These are phyloP conservation scores for Fusarium secorum DNA, from an alignment of 2,329 filamentous ascomycete genomes.

Conservation along the genomic window DNA sequence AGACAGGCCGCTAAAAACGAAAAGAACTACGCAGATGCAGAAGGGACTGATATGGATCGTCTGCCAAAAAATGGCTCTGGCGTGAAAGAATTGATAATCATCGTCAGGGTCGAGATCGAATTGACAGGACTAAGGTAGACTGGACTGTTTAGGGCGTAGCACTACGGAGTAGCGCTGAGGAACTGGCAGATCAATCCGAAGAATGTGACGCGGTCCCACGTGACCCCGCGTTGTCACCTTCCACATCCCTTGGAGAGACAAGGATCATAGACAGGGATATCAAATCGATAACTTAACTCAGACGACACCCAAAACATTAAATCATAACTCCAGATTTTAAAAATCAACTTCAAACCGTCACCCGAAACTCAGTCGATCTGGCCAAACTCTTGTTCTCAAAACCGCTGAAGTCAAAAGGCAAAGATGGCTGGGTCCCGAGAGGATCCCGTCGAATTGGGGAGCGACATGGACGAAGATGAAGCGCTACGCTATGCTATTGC, in stretches of 20 bases:
- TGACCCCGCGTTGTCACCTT: slow-evolving; percentile 37
- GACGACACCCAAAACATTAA: slow-evolving; percentile 9
- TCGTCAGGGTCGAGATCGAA: not conserved
- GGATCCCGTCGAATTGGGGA: slow-evolving; percentile 40
- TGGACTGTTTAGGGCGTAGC: not conserved
- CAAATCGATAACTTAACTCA: slow-evolving; percentile 19
- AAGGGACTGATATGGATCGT: not conserved
- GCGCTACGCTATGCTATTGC: slow-evolving; percentile 68
- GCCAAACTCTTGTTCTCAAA: slow-evolving; percentile 8
- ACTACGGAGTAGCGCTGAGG: not conserved
- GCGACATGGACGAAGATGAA: slow-evolving; percentile 61
- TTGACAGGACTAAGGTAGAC: not conserved
- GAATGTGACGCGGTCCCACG: slow-evolving; percentile 35
- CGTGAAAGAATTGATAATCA: not conserved
- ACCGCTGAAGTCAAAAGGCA: slow-evolving; percentile 12
- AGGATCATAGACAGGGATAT: slow-evolving; percentile 33
- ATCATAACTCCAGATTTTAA: slow-evolving; percentile 13
- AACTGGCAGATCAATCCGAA: not conserved
- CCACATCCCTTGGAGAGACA: not conserved
- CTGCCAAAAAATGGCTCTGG: not conserved
- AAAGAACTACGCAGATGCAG: not conserved
- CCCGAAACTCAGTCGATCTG: slow-evolving; percentile 33
- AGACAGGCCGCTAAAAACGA: not conserved
- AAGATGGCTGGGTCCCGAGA: slow-evolving; percentile 33
- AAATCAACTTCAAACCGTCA: slow-evolving; percentile 31